A percentile compares a stretch with the other conserved stretches of the same genome.
Conservation (phyloP, 73 alveolate genomes). For the Paramecium sexaurelia region DNA sequence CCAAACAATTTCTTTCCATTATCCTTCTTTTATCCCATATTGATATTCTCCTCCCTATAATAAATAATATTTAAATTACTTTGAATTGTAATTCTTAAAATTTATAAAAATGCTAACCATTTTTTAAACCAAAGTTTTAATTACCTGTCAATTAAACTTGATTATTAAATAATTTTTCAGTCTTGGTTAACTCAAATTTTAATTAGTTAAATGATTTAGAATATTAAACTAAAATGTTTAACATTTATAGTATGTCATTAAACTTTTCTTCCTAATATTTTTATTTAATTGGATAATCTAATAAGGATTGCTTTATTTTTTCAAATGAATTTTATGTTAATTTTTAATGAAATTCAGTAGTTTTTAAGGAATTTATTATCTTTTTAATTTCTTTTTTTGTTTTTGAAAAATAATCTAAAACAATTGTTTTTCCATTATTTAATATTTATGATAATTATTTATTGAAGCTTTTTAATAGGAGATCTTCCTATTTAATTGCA, state of each 20-base stretch:
- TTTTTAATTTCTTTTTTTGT: background rate
- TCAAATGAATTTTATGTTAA: background rate
- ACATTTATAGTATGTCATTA: background rate
- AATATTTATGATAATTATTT: background rate
- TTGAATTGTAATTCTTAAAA: background rate
- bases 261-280: background rate
- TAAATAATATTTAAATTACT: background rate
- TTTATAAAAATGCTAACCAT: background rate
- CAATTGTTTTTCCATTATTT: background rate
- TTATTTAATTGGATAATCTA: background rate
- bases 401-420: background rate
- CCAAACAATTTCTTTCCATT: background rate
- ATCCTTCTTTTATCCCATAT: background rate
- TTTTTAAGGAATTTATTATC: background rate
- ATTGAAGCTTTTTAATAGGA: background rate
- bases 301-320: background rate
- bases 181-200: background rate
- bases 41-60: background rate
- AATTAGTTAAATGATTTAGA: background rate
- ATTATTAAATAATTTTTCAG: background rate
- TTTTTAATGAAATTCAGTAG: background rate
- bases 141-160: background rate
- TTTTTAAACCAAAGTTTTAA: background rate
- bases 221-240: background rate
- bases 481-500: background rate